A percentile compares a stretch with the other conserved stretches of the same genome.
These are phyloP conservation scores for Pleurotus citrinopileatus DNA, from an alignment of 768 basidiomycete species.

Conservation along the genomic window DNA sequence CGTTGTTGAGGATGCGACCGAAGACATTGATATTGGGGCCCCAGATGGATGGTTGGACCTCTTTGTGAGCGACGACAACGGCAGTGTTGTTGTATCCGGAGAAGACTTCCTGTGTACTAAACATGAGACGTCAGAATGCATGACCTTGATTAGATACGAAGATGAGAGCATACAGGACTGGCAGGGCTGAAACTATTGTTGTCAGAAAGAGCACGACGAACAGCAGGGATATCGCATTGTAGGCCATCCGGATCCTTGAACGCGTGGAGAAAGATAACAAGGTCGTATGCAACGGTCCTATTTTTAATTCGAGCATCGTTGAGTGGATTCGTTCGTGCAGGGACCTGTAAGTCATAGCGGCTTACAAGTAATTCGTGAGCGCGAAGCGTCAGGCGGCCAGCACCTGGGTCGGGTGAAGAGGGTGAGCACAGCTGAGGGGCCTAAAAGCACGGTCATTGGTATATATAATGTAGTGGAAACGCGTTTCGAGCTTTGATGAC, in stretches of 20 bases:
- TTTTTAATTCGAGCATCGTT: too few species aligned
- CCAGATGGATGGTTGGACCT: slow-evolving; percentile 3
- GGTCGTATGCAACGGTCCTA: too few species aligned
- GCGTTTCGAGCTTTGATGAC: background rate
- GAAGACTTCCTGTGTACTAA: slow-evolving; percentile 4
- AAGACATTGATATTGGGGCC: slow-evolving; percentile 7
- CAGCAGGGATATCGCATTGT: background rate
- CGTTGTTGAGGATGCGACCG: slow-evolving; percentile 5
- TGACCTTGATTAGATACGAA: too few species aligned
- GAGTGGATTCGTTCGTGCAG: too few species aligned
- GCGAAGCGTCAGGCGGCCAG: slow-evolving; percentile 2
- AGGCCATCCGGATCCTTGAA: background rate
- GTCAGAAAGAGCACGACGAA: background rate
- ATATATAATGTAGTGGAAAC: background rate
- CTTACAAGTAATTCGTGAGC: background rate
- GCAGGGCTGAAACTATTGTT: background rate
- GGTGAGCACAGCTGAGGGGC: slow-evolving; percentile 9
- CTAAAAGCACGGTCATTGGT: background rate
- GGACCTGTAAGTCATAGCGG: too few species aligned
- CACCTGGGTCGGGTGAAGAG: slow-evolving; percentile 1
- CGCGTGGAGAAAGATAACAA: background rate
- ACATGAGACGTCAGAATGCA: background rate
- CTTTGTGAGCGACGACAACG: slow-evolving; percentile 3
- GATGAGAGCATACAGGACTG: background rate
- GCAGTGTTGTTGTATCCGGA: slow-evolving; percentile 7